These are phyloP conservation scores for Pseudogymnoascus sp. DNA, from an alignment of 2,329 filamentous ascomycete species.

Conservation along the genomic window DNA sequence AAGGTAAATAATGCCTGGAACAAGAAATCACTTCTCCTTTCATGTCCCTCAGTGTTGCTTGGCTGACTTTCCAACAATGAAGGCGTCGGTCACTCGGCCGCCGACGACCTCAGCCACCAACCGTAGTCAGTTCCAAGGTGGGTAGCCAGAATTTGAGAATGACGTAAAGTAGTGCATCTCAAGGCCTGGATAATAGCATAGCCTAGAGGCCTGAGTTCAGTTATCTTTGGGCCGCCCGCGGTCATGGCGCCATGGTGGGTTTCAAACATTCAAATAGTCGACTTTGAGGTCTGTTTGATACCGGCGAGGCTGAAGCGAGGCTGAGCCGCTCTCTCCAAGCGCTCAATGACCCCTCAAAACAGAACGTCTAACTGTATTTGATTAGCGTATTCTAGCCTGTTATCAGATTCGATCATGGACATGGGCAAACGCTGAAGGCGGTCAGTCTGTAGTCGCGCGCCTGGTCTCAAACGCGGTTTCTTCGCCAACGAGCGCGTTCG, in stretches of 20 bases:
- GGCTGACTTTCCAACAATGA: not conserved
- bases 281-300: not conserved
- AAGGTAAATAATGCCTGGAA: not conserved
- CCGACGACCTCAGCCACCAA: not conserved
- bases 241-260: not conserved
- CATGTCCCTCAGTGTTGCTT: not conserved
- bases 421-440: slow-evolving; percentile 4
- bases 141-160: not conserved
- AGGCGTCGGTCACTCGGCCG: not conserved
- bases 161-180: not conserved
- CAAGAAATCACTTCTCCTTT: not conserved
- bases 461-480: slow-evolving; percentile 9
- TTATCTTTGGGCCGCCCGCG: not conserved
- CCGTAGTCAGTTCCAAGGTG: not conserved
- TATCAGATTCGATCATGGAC: slow-evolving; percentile 4
- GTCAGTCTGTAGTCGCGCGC: slow-evolving; percentile 2
- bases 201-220: not conserved
- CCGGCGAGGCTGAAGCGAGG: not conserved
- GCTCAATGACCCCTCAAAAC: not conserved
- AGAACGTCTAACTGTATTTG: not conserved
- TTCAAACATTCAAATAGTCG: not conserved
- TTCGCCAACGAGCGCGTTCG: slow-evolving; percentile 10
- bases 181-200: not conserved
- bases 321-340: not conserved
- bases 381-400: not conserved